phyloP scores from a whole-genome alignment of 2,329 filamentous ascomycete species.

The Exophiala xenobiotica region DNA sequence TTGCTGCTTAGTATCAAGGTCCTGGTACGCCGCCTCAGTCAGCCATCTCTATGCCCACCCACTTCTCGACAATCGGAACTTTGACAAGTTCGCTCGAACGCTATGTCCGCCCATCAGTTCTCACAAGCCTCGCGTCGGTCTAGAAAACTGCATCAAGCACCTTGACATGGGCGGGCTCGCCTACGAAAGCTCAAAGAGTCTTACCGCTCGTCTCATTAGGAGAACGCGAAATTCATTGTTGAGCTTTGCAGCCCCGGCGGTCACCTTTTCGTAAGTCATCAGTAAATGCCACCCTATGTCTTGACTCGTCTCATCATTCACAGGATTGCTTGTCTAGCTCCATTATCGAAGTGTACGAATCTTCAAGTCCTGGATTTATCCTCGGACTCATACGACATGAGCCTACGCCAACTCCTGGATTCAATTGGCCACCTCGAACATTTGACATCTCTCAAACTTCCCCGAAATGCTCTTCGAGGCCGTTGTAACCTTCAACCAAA shows the following conservation, averaged over 20 bases:
- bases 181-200: slow-evolving; percentile 58
- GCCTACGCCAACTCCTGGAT: slow-evolving; percentile 50
- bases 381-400: slow-evolving; percentile 52
- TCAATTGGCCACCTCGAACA: slow-evolving; percentile 48
- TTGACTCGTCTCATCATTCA: slow-evolving; percentile 6
- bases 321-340: slow-evolving; percentile 54
- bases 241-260: slow-evolving; percentile 58
- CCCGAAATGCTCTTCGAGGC: slow-evolving; percentile 26
- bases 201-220: slow-evolving; percentile 57
- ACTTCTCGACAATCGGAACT: slow-evolving; percentile 51
- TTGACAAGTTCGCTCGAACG: slow-evolving; percentile 54
- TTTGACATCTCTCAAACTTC: slow-evolving; percentile 49
- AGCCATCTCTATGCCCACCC: slow-evolving; percentile 54
- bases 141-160: slow-evolving; percentile 48
- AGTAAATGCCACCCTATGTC: neutral
- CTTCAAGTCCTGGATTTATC: slow-evolving; percentile 54
- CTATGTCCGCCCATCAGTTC: slow-evolving; percentile 54
- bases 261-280: slow-evolving; percentile 53
- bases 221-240: slow-evolving; percentile 53
- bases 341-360: slow-evolving; percentile 55
- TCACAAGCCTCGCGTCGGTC: slow-evolving; percentile 36
- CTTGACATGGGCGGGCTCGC: slow-evolving; percentile 57
- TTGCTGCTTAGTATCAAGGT: slow-evolving; percentile 53
- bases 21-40: slow-evolving; percentile 58
- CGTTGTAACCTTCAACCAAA: slow-evolving; percentile 1